Evolutionary conservation across 164 flowering plant genomes (phyloP), one percentile per base, ranked within the genome.

Genomic region (Vitis vinifera): DNA sequence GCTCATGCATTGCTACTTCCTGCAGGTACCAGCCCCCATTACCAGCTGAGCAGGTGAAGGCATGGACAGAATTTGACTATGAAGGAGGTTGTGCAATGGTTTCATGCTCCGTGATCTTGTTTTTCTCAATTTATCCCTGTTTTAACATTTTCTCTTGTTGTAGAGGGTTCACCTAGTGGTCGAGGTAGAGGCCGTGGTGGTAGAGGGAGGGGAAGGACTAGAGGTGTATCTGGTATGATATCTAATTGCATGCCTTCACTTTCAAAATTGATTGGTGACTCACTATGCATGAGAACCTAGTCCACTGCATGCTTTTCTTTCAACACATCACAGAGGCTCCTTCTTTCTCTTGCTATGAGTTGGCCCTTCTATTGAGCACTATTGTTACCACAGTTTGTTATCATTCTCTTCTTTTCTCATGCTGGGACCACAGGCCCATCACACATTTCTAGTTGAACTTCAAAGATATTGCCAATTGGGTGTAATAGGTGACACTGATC

Each of bases 21-120:
- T 74, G 37, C 79, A 94, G 98, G 79, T 94, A 91, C 72, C 96
- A 93, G 76, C 78, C 85, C 61, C 97, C 97, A 23, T 68, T 93
- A 64, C 93, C 98, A 52, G 93, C 87, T 49, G 98, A 93, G 31
- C 90, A 82, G 77, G 94, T 93, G 80, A 93, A 83, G 78, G 73
- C 84, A 13, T 72, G 73, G 29, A 49, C 73, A n/a, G 98, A 89
- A 13, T 75, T 78, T 65, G 93, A 93, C n/a, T 81, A 88, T 77
- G 94, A 89, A 68, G 98, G 91, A 84, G 92, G 94, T 87, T 76
- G n/a, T 29, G 8, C 14, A 49, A 16, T 10, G 7, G 50, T 63
- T 63, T 69, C 6, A 29, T 13, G 13, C 55, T 27, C 3, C 59
- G 9, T 53, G 11, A 9, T 59, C 10, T 50, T 15, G 48, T 53